A percentile compares a stretch with the other conserved stretches of the same genome.
phyloP scores from a whole-genome alignment of 768 basidiomycete species.

The Tremella mesenterica region DNA sequence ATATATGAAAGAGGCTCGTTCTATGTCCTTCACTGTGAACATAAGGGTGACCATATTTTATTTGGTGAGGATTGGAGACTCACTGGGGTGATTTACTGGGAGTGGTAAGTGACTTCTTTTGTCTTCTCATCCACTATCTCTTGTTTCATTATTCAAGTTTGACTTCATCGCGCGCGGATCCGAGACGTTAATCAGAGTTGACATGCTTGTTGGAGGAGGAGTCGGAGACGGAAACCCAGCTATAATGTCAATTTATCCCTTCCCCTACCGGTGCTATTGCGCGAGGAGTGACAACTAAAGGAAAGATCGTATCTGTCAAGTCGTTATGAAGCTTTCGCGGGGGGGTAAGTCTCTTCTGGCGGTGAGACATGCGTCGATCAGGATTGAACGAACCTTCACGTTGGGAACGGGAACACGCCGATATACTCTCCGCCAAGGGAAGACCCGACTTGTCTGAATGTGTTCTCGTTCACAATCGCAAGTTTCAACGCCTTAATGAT shows the following conservation, averaged over 20 bases:
- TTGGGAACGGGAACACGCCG: not conserved
- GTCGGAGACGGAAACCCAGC: not conserved
- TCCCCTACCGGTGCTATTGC: not conserved
- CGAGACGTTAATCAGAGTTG: not conserved
- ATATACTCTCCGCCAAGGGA: not conserved
- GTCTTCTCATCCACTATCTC: too few relatives aligned
- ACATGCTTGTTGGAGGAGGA: not conserved
- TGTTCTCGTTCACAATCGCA: not conserved
- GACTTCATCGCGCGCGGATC: too few relatives aligned
- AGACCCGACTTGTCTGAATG: not conserved
- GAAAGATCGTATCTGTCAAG: too few relatives aligned
- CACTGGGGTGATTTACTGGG: conserved; percentile 42
- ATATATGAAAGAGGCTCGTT: conserved; percentile 3
- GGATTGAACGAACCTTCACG: not conserved
- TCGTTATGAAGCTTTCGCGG: too few relatives aligned
- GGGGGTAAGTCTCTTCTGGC: too few relatives aligned
- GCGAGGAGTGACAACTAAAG: not conserved
- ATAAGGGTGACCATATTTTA: conserved; percentile 36
- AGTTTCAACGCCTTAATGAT: not conserved
- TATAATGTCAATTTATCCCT: conserved; percentile 7
- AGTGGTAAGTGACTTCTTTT: conserved; percentile 23
- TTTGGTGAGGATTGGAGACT: conserved; percentile 27
- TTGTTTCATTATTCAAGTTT: too few relatives aligned
- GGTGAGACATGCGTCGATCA: too few relatives aligned
- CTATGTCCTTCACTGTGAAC: conserved; percentile 28